Percentiles rank a stretch among this genome's conserved stretches.
Evolutionary conservation across 163 green algal species (phyloP).

Genomic region (Volvox carteri): DNA sequence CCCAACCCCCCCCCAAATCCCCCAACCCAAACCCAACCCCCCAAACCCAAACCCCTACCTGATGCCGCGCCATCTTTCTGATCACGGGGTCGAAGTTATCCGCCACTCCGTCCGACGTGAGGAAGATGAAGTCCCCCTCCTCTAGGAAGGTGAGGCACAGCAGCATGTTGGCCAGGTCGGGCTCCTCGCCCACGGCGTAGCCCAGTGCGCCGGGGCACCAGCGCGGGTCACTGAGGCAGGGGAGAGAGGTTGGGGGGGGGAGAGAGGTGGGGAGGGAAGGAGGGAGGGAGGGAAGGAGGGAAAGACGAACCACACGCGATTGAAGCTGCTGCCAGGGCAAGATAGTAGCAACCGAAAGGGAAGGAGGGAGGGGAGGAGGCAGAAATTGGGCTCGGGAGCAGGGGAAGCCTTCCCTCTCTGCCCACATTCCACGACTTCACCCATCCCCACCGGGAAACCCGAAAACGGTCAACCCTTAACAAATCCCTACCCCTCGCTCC

Average conservation of each 20-base stretch:
- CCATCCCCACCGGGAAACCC: too few relatives aligned
- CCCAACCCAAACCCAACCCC: too few relatives aligned
- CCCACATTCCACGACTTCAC: too few relatives aligned
- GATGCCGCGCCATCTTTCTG: slow-evolving; percentile 58
- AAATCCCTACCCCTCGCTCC: too few relatives aligned
- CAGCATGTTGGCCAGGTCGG: slow-evolving; percentile 68
- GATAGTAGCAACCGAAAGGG: not conserved
- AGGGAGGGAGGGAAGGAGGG: not conserved
- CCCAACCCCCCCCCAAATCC: too few relatives aligned
- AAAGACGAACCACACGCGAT: not conserved
- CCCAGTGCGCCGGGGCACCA: slow-evolving; percentile 65
- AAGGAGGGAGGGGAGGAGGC: not conserved
- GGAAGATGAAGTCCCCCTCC: slow-evolving; percentile 66
- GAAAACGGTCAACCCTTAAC: too few relatives aligned
- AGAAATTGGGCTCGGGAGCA: too few relatives aligned
- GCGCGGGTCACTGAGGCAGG: slow-evolving; percentile 61
- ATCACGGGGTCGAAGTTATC: slow-evolving; percentile 73
- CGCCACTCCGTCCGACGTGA: slow-evolving; percentile 63
- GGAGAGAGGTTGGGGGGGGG: not conserved
- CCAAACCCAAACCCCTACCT: too few relatives aligned
- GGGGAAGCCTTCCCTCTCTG: too few relatives aligned
- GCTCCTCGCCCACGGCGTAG: slow-evolving; percentile 64
- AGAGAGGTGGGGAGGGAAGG: not conserved
- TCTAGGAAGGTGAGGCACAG: slow-evolving; percentile 53
- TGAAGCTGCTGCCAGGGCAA: too few relatives aligned